A percentile compares a stretch with the other conserved stretches of the same genome.
phyloP scores from a whole-genome alignment of 2,329 filamentous ascomycete species.

The Colletotrichum abscissum region DNA sequence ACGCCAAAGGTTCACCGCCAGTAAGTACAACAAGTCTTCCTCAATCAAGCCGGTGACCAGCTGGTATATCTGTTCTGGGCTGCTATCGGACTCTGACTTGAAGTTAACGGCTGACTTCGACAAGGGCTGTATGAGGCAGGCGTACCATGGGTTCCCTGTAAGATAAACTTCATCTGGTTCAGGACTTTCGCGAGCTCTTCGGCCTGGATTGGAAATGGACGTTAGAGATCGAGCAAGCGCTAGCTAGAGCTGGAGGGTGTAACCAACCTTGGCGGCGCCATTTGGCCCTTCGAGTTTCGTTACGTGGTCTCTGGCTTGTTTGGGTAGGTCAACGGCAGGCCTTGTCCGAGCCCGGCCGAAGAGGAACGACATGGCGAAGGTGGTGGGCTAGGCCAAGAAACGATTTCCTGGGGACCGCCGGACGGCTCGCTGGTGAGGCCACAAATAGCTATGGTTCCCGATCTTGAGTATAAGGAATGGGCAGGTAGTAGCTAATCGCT shows the following conservation, averaged over 20 bases:
- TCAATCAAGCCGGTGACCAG: constrained; percentile 87
- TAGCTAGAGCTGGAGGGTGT: background rate
- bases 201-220: constrained; percentile 62
- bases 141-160: constrained; percentile 92
- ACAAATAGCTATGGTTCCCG: background rate
- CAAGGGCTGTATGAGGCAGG: background rate
- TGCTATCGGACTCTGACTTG: constrained; percentile 80
- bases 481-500: background rate
- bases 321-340: constrained; percentile 64
- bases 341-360: constrained; percentile 65
- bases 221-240: constrained; percentile 36
- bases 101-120: constrained; percentile 25
- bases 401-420: background rate
- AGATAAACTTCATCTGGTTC: constrained; percentile 88
- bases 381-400: background rate
- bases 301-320: constrained; percentile 67
- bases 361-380: constrained; percentile 62
- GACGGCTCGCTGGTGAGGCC: background rate
- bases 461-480: background rate
- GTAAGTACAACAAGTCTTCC: constrained; percentile 87
- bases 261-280: constrained; percentile 58
- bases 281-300: constrained; percentile 62
- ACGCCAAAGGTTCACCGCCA: constrained; percentile 84
- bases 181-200: constrained; percentile 91
- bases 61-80: constrained; percentile 87